phyloP scores from a whole-genome alignment of 306 rosid genomes.

The Myrica gale region DNA sequence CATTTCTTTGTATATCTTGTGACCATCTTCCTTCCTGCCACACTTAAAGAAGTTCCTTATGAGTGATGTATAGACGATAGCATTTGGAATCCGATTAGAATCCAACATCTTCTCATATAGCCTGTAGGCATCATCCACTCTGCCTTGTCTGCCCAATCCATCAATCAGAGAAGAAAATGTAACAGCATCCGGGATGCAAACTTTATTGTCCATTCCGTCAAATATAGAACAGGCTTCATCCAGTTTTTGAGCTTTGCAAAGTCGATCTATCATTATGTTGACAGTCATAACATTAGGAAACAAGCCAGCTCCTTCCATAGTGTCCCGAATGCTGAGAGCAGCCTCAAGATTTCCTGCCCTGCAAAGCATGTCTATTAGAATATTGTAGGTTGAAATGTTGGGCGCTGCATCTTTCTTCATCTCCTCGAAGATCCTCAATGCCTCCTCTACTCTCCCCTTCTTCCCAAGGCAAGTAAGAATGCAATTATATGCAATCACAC shows the following conservation, averaged over 20 bases:
- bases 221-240: conserved; percentile 88
- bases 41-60: conserved; percentile 75
- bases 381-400: conserved; percentile 76
- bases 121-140: conserved; percentile 78
- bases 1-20: conserved; percentile 94
- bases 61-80: conserved; percentile 70
- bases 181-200: conserved; percentile 60
- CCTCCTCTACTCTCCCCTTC: conserved; percentile 74
- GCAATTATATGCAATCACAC: conserved; percentile 78
- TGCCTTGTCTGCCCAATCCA: conserved; percentile 84
- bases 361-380: conserved; percentile 82
- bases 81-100: conserved; percentile 62
- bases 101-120: conserved; percentile 92
- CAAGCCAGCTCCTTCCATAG: conserved; percentile 83
- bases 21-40: conserved; percentile 94
- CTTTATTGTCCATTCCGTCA: conserved; percentile 73
- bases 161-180: conserved; percentile 90
- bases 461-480: conserved; percentile 81
- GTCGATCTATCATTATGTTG: conserved; percentile 87
- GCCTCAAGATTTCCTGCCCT: conserved; percentile 65
- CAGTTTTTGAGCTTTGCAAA: conserved; percentile 78
- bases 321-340: conserved; percentile 54
- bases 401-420: conserved; percentile 92
- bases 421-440: conserved; percentile 54
- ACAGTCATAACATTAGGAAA: conserved; percentile 82